Evolutionary conservation across 2,329 filamentous ascomycete species (phyloP).

Genomic region (Nemania abortiva): DNA sequence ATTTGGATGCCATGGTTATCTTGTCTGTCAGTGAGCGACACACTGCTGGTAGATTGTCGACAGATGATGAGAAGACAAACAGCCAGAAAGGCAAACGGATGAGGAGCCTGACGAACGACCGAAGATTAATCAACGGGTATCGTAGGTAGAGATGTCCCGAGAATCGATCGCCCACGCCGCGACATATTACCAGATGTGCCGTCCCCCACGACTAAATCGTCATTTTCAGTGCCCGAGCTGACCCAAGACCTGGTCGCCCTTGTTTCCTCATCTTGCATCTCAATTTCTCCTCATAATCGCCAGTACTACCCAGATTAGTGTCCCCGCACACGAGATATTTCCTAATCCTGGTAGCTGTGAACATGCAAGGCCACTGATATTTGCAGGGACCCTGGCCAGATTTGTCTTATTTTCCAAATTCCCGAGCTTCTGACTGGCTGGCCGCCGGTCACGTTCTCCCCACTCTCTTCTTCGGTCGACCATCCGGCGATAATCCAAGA

Average conservation of each 20-base stretch:
- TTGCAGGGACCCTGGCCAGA: constrained; percentile 41
- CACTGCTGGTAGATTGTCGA: constrained; percentile 38
- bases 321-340: constrained; percentile 37
- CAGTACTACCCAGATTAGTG: constrained; percentile 18
- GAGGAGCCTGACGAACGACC: constrained; percentile 7
- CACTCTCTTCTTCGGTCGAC: constrained; percentile 17
- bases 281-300: constrained; percentile 40
- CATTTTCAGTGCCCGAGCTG: constrained; percentile 10
- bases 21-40: constrained; percentile 40
- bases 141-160: constrained; percentile 25
- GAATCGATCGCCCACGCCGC: constrained; percentile 29
- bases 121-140: constrained; percentile 31
- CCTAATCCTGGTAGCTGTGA: constrained; percentile 27
- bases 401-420: constrained; percentile 27
- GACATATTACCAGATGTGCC: constrained; percentile 36
- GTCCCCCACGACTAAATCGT: constrained; percentile 31
- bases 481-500: constrained; percentile 18
- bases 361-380: constrained; percentile 40
- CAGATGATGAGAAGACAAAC: constrained; percentile 27
- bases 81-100: constrained; percentile 20
- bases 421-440: constrained; percentile 43
- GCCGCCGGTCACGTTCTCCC: constrained; percentile 45
- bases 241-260: constrained; percentile 26
- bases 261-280: constrained; percentile 31
- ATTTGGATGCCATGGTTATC: constrained; percentile 47